phyloP scores from a whole-genome alignment of 2,329 filamentous ascomycete species.

The Pezicula neosporulosa region DNA sequence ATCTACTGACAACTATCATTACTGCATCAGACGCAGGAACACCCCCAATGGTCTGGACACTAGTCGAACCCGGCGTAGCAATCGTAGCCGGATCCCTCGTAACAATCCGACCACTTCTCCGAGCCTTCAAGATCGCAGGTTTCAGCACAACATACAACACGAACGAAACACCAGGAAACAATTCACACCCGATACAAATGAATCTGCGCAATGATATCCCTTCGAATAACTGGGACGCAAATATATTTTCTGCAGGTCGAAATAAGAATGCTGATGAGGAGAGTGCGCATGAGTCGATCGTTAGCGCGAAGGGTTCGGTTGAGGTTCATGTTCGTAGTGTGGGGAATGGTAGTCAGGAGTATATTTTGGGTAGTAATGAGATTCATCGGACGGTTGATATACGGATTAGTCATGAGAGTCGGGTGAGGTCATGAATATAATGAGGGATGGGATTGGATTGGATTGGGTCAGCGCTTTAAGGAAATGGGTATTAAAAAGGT shows the following conservation, averaged over 20 bases:
- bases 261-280: no score
- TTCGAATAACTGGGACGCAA: neutral
- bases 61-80: constrained; percentile 53
- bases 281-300: no score
- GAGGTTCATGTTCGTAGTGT: neutral
- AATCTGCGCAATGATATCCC: constrained; percentile 2
- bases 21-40: constrained; percentile 35
- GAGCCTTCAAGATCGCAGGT: constrained; percentile 18
- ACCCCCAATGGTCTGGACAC: constrained; percentile 52
- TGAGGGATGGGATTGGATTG: no score
- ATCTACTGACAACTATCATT: neutral
- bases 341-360: no score
- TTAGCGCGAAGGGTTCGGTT: no score
- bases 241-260: no score
- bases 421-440: no score
- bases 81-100: constrained; percentile 51
- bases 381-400: no score
- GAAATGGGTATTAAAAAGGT: no score
- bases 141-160: constrained; percentile 6
- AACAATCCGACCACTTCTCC: constrained; percentile 51
- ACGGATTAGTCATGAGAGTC: no score
- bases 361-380: no score
- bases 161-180: neutral
- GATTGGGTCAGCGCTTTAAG: no score
- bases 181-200: neutral